Percentiles rank a stretch among this genome's conserved stretches.
phyloP scores from a whole-genome alignment of 208 protist species.

The Trypanosoma platydactyli region DNA sequence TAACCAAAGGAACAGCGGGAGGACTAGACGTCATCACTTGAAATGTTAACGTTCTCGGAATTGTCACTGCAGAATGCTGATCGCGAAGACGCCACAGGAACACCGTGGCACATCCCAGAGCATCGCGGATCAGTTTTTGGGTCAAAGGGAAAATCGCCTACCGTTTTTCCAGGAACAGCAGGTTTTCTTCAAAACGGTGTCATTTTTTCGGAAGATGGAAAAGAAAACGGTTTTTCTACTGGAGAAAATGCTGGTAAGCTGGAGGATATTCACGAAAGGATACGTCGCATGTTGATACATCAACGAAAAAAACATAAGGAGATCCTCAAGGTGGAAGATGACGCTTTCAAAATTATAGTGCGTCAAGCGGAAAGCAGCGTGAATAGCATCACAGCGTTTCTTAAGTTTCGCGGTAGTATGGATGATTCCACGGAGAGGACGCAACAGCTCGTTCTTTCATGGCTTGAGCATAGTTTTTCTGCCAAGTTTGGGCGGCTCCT shows the following conservation, averaged over 20 bases:
- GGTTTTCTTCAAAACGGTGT: no score
- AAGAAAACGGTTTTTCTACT: not conserved
- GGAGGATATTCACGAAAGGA: constrained; percentile 7
- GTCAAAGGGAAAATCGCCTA: no score
- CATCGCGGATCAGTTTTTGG: no score
- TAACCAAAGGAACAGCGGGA: no score
- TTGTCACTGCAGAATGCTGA: no score
- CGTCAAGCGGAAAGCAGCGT: constrained; percentile 16
- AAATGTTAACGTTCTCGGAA: no score
- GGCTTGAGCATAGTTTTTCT: constrained; percentile 9
- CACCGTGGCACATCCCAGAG: no score
- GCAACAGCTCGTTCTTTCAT: constrained; percentile 1
- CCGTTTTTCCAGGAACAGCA: no score
- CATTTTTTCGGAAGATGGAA: not conserved
- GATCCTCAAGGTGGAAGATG: constrained; percentile 20
- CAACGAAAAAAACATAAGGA: constrained; percentile 26
- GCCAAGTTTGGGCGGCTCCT: constrained; percentile 9
- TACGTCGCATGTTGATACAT: constrained; percentile 18
- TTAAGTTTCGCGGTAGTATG: constrained; percentile 15
- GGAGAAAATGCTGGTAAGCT: not conserved
- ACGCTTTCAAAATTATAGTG: constrained; percentile 19
- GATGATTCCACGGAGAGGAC: not conserved
- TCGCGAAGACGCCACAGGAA: no score
- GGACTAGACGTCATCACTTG: not conserved
- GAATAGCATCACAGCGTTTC: constrained; percentile 23